Conservation (phyloP, 108 stramenopile genomes). For the Discostella stelligeroides region DNA sequence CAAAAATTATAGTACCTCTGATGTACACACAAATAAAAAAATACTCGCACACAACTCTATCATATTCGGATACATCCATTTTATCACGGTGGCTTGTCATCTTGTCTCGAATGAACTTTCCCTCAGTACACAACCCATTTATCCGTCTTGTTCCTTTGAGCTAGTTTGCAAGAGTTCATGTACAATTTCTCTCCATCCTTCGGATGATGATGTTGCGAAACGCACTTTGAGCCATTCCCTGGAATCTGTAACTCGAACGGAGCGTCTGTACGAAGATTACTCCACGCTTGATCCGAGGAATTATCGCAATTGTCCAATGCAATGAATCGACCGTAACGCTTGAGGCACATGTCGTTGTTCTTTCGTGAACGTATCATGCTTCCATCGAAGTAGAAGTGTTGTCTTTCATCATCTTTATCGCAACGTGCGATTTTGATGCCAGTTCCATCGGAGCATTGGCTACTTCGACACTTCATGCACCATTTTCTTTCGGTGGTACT, state of each 20-base stretch:
- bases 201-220: constrained; percentile 43
- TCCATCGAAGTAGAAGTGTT: constrained; percentile 43
- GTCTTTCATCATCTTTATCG: constrained; percentile 23
- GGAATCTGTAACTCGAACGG: constrained; percentile 33
- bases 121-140: constrained; percentile 35
- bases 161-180: constrained; percentile 37
- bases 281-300: constrained; percentile 28
- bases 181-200: constrained; percentile 26
- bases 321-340: constrained; percentile 37
- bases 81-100: too few relatives aligned
- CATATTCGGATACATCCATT: background rate
- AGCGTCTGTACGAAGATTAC: constrained; percentile 7
- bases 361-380: constrained; percentile 37
- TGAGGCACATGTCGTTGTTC: constrained; percentile 28
- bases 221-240: constrained; percentile 28
- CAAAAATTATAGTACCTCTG: too few relatives aligned
- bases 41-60: too few relatives aligned
- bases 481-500: constrained; percentile 29
- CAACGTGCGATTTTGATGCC: constrained; percentile 28
- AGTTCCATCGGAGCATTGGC: constrained; percentile 25
- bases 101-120: background rate
- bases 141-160: constrained; percentile 3
- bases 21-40: too few relatives aligned
- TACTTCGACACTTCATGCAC: constrained; percentile 37
- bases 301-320: constrained; percentile 16